Evolutionary conservation across 768 basidiomycete species (phyloP), one percentile per base, ranked within the genome.

Genomic region (Filobasidium wieringae): DNA sequence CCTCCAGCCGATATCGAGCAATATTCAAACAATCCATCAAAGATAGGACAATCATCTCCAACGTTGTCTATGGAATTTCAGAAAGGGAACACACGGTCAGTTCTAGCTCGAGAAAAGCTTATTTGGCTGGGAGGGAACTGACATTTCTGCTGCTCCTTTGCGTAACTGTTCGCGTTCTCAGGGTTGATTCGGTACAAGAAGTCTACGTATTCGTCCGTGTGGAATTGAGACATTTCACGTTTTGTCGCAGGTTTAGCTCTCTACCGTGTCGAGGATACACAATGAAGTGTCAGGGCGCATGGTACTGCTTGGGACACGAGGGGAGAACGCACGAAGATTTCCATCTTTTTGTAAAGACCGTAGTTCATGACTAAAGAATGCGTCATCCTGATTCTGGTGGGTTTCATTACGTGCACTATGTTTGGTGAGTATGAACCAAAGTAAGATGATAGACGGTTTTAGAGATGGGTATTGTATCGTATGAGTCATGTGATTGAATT

Each of bases 281-380:
- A 27, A 36, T 41, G 1, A n/a, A 15, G 1, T 12, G 30, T 17
- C 14, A 5, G 15, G 31, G 15, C 2, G n/a, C n/a, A n/a, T n/a
- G n/a, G n/a, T n/a, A n/a, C n/a, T n/a, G n/a, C n/a, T n/a, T n/a
- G n/a, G 14, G 33, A 31, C n/a, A 8, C 26, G 4, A 40, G 17
- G 37, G 19, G 17, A 27, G 27, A 17, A 79, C 95, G 66, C 69
- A 96, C 95, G 67, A 96, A 99, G 64, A 99, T 99, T 75, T 99
- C 95, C 95, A 99, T 99, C 76, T 91, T 91, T 76, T 96, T 96
- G 78, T 99, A 99, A 17, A 99, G 77, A 19, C 92, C 91, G 73
- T 96, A 96, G 76, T 97, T 99, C 95, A 99, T 99, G 56, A 99
- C 95, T 53, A 99, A 79, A 11, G 92, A 92, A 76, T 99, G 95